phyloP scores from a whole-genome alignment of 345 rosid genomes.

The Camelina hispida region DNA sequence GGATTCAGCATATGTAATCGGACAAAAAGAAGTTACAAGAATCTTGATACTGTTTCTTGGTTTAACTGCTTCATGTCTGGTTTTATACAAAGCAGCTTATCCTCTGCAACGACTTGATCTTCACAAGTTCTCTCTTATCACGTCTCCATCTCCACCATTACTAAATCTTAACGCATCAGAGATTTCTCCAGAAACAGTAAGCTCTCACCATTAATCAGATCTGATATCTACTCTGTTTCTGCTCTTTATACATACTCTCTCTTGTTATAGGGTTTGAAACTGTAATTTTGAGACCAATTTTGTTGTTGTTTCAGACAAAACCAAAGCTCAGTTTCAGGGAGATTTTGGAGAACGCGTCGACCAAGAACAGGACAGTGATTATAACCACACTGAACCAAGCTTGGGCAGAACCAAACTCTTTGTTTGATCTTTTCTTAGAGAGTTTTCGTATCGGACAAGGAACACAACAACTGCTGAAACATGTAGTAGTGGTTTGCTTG shows the following conservation, averaged over 20 bases:
- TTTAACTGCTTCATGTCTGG: slow-evolving; percentile 42
- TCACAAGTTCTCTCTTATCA: background rate
- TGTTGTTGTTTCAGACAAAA: slow-evolving; percentile 33
- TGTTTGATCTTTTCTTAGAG: slow-evolving; percentile 68
- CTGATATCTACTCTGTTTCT: slow-evolving; percentile 24
- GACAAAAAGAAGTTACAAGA: slow-evolving; percentile 40
- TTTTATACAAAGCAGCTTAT: slow-evolving; percentile 42
- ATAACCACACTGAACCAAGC: slow-evolving; percentile 68
- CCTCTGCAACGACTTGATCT: slow-evolving; percentile 38
- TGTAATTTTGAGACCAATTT: background rate
- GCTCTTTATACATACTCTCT: slow-evolving; percentile 4
- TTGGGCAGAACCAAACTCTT: slow-evolving; percentile 69
- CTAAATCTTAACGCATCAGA: slow-evolving; percentile 23
- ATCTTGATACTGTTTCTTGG: slow-evolving; percentile 44
- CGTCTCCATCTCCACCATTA: slow-evolving; percentile 34
- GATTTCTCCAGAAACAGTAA: slow-evolving; percentile 31
- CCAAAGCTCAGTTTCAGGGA: slow-evolving; percentile 31
- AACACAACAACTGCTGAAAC: slow-evolving; percentile 51
- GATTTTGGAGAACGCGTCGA: slow-evolving; percentile 38
- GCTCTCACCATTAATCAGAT: slow-evolving; percentile 20
- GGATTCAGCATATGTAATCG: slow-evolving; percentile 24
- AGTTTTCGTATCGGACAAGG: slow-evolving; percentile 61
- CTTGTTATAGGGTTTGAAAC: slow-evolving; percentile 5
- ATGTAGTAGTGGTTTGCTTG: slow-evolving; percentile 59
- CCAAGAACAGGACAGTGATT: slow-evolving; percentile 59